Conservation (phyloP, 1,284 basidiomycete species). For the Erythrobasidium hasegawianum region DNA sequence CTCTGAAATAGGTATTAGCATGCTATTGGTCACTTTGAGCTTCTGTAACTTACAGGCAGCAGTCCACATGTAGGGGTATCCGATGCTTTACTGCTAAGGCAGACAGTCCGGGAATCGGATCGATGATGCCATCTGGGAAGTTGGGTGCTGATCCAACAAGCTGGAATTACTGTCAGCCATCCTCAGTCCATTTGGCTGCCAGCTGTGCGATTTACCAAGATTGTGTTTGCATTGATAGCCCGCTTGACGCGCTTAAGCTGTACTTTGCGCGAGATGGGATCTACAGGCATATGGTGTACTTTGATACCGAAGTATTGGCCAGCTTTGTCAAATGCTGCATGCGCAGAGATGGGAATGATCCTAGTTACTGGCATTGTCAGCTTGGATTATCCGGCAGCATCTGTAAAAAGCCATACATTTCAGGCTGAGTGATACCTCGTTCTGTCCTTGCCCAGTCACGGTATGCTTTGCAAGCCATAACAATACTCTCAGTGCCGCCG, state of each 20-base stretch:
- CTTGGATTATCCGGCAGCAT: too few species aligned
- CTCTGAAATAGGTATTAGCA: constrained; percentile 51
- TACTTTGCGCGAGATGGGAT: constrained; percentile 73
- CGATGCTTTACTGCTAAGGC: constrained; percentile 70
- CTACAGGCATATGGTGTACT: constrained; percentile 81
- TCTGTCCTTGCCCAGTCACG: constrained; percentile 83
- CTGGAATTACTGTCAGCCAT: constrained; percentile 74
- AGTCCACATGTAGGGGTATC: constrained; percentile 78
- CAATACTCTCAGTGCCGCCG: constrained; percentile 92
- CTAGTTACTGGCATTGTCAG: constrained; percentile 52
- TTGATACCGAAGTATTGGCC: constrained; percentile 86
- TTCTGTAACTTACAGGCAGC: constrained; percentile 9
- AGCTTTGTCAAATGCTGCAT: constrained; percentile 89
- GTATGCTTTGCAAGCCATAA: constrained; percentile 90
- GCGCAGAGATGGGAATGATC: constrained; percentile 77
- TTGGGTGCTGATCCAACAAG: constrained; percentile 37
- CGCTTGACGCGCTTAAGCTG: constrained; percentile 71
- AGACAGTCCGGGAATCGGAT: constrained; percentile 79
- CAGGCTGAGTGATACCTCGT: constrained; percentile 85
- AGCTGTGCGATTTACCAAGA: constrained; percentile 57
- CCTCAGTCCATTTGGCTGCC: constrained; percentile 49
- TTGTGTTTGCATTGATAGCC: constrained; percentile 78
- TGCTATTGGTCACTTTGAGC: neutral
- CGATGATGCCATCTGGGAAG: constrained; percentile 52
- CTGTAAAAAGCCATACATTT: constrained; percentile 78